Evolutionary conservation across 129 eudicot species (phyloP), one percentile per base, ranked within the genome.

Genomic region (Ambrosia trifida): DNA sequence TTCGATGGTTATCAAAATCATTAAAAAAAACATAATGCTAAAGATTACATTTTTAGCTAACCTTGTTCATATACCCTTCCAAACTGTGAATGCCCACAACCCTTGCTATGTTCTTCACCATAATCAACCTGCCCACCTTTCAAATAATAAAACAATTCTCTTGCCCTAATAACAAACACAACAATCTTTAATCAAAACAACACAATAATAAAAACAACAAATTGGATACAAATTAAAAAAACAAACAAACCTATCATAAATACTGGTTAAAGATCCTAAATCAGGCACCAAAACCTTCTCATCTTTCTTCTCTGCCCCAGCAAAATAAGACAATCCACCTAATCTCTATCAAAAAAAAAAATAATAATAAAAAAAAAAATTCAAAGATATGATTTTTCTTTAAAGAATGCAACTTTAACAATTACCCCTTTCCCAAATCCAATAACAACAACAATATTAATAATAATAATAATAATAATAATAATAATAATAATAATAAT

Each of bases 51-150:
- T 2, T 54, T 58, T 31, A 59, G 28, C 77, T 58, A 44, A 81
- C 83, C 89, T 71, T 65, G 64, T 77, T 87, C 86, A 72, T 94
- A 94, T 64, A 81, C 63, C 79, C 97, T 79, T 63, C 99, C 99
- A 84, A 85, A 90, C 58, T 81, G 96, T 13, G 93, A 82, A 72
- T 94, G 99, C 54, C 97, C 96, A 87, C 91, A 94, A 49, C 91
- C 90, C 56, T 83, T 82, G 85, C 99, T 94, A 67, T 94, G 99
- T 76, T 90, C 99, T 76, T 94, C 97, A 30, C 97, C 97, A 81
- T 87, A 89, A 88, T 90, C 97, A 70, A 90, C 96, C 74, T 86
- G 89, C 68, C 99, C 99, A 24, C 99, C 99, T 86, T 90, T 94
- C 72, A 94, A 76, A 46, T 90, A 94, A 79, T 94, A 94, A 73